Evolutionary conservation across 768 basidiomycete species (phyloP).

Genomic region (Heimioporus sp.): DNA sequence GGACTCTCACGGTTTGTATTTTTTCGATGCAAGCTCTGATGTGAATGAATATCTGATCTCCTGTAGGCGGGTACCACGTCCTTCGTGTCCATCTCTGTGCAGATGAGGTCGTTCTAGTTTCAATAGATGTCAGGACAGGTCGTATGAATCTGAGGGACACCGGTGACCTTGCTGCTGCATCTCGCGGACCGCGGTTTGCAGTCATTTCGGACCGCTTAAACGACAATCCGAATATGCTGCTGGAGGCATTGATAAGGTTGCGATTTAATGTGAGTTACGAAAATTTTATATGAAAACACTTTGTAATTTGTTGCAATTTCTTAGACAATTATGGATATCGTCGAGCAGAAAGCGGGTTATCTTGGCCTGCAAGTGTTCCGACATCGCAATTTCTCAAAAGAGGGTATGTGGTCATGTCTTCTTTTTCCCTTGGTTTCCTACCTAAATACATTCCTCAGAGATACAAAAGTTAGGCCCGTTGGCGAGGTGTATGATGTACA

Average conservation of each 20-base stretch:
- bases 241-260: constrained; percentile 55
- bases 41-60: constrained; percentile 1
- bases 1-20: constrained; percentile 49
- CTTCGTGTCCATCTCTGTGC: constrained; percentile 72
- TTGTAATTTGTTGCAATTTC: background rate
- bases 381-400: constrained; percentile 59
- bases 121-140: constrained; percentile 79
- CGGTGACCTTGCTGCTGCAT: constrained; percentile 74
- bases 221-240: constrained; percentile 59
- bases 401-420: constrained; percentile 44
- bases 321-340: constrained; percentile 81
- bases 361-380: constrained; percentile 78
- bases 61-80: constrained; percentile 51
- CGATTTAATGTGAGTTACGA: constrained; percentile 55
- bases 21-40: background rate
- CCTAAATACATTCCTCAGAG: constrained; percentile 43
- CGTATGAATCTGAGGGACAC: constrained; percentile 76
- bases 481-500: constrained; percentile 63
- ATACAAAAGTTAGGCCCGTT: constrained; percentile 64
- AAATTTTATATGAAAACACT: background rate
- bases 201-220: constrained; percentile 62
- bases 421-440: background rate
- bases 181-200: constrained; percentile 65
- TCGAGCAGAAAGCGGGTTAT: constrained; percentile 83
- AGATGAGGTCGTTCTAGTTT: constrained; percentile 72